These are phyloP conservation scores for Erythrobasidium yunnanense DNA, from an alignment of 768 basidiomycete species.

Conservation along the genomic window DNA sequence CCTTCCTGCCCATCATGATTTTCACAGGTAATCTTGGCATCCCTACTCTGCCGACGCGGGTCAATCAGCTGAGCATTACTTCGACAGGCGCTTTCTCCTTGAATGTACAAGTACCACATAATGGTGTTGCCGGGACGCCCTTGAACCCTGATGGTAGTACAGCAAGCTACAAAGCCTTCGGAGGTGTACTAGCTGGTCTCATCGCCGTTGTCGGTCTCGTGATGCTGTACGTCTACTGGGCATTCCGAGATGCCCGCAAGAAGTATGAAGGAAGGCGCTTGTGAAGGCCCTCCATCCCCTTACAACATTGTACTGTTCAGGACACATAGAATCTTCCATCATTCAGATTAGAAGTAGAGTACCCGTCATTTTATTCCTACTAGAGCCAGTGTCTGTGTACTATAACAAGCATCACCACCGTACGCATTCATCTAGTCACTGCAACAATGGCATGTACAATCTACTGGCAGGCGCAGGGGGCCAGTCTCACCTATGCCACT, in stretches of 20 bases:
- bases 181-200: background rate
- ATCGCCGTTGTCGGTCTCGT: background rate
- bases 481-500: no score
- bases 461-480: no score
- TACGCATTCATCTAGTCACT: no score
- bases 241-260: conserved; percentile 6
- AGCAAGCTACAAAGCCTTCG: conserved; percentile 44
- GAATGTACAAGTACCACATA: conserved; percentile 58
- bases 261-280: conserved; percentile 1
- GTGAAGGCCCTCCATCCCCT: background rate
- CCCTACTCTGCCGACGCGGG: background rate
- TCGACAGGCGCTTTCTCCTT: conserved; percentile 56
- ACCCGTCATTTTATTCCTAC: no score
- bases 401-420: no score
- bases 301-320: background rate
- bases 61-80: background rate
- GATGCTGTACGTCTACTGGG: conserved; percentile 2
- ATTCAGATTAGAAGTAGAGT: no score
- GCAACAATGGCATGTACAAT: no score
- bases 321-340: background rate
- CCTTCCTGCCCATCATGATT: conserved; percentile 56
- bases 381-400: no score
- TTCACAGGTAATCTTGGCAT: conserved; percentile 40
- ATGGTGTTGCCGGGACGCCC: conserved; percentile 40
- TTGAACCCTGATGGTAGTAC: conserved; percentile 37